Percentiles rank a stretch among this genome's conserved stretches.
Conservation (phyloP, 2,329 filamentous ascomycete genomes). For the Aspergillus texensis region DNA sequence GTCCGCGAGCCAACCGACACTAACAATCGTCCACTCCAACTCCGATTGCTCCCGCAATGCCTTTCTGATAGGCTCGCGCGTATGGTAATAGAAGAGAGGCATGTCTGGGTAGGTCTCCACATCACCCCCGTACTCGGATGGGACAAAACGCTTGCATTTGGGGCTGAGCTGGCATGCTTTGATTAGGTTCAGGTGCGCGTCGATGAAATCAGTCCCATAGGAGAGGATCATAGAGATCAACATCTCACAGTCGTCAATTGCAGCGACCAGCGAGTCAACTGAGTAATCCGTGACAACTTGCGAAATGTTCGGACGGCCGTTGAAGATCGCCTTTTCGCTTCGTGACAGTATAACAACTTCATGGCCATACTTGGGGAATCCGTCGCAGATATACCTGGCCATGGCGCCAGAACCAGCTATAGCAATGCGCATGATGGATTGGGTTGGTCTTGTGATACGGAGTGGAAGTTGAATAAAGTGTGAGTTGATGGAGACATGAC, state of each 20-base stretch:
- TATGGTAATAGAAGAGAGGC: background rate
- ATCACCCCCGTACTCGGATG: background rate
- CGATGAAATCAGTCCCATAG: background rate
- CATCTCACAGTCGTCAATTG: background rate
- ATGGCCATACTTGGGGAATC: conserved; percentile 5
- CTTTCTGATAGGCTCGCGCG: background rate
- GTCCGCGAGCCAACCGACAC: conserved; percentile 11
- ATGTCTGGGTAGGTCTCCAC: background rate
- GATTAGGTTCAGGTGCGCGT: background rate
- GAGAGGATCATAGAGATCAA: background rate
- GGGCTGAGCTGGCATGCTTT: background rate
- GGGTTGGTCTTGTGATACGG: background rate
- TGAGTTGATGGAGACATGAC: background rate
- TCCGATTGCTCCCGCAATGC: background rate
- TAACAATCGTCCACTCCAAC: conserved; percentile 10
- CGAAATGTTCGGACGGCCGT: background rate
- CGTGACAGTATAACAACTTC: conserved; percentile 9
- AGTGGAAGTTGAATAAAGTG: background rate
- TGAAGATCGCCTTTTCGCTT: background rate
- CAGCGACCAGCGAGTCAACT: background rate
- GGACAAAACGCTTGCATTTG: background rate
- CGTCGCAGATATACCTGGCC: conserved; percentile 13
- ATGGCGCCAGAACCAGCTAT: conserved; percentile 12
- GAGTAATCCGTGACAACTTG: background rate
- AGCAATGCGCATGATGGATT: conserved; percentile 6